Conservation (phyloP, 495 filamentous ascomycete genomes). For the Cudoniella acicularis region DNA sequence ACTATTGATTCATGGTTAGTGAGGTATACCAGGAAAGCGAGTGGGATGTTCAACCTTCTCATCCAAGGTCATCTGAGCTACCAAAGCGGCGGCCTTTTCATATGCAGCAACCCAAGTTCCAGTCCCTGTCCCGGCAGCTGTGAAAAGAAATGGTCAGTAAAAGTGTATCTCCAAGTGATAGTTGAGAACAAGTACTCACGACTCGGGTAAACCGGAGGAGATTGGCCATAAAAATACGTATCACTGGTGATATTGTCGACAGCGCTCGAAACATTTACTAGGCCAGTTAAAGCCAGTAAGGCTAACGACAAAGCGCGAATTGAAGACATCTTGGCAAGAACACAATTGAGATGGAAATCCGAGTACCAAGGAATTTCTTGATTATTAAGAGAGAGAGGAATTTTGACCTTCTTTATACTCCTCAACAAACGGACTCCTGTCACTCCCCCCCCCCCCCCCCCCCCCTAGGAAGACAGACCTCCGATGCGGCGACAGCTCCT, state of each 20-base stretch:
- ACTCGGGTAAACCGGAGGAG: slow-evolving; percentile 51
- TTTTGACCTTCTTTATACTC: background rate
- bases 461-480: no score
- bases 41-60: slow-evolving; percentile 31
- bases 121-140: slow-evolving; percentile 9
- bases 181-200: slow-evolving; percentile 30
- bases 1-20: background rate
- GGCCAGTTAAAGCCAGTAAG: background rate
- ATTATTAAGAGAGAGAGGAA: background rate
- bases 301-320: background rate
- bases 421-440: no score
- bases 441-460: no score
- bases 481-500: no score
- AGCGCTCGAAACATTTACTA: background rate
- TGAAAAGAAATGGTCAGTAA: background rate
- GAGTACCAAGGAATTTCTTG: background rate
- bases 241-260: slow-evolving; percentile 36
- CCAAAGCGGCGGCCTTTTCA: slow-evolving; percentile 44
- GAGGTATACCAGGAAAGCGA: background rate
- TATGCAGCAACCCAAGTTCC: slow-evolving; percentile 36
- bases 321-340: background rate
- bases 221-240: slow-evolving; percentile 51
- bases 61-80: slow-evolving; percentile 49
- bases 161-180: background rate
- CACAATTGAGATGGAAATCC: background rate